Conservation (phyloP, 371 early-diverging fungal species). For the Capillidium heterosporum region DNA sequence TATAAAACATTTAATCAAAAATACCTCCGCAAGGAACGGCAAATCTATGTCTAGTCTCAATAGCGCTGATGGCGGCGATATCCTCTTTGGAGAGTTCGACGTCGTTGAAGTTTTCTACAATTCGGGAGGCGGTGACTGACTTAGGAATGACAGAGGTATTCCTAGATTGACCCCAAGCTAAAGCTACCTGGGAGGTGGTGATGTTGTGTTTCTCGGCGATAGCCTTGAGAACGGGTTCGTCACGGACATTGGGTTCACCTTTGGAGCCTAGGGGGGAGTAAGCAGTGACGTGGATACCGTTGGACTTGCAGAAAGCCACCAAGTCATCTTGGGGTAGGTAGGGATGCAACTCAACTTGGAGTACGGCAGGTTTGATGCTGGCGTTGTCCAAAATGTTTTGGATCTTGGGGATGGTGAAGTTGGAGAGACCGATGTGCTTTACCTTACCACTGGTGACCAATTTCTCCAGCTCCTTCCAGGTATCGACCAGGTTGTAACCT, state of each 20-base stretch:
- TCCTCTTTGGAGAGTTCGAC: constrained; percentile 29
- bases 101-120: constrained; percentile 28
- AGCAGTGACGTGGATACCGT: constrained; percentile 33
- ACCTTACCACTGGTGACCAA: constrained; percentile 21
- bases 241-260: constrained; percentile 19
- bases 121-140: constrained; percentile 20
- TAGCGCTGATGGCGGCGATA: constrained; percentile 16
- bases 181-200: constrained; percentile 24
- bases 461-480: constrained; percentile 23
- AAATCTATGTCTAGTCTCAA: neutral
- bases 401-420: constrained; percentile 26
- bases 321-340: constrained; percentile 35
- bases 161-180: constrained; percentile 25
- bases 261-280: constrained; percentile 39
- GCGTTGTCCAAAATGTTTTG: constrained; percentile 27
- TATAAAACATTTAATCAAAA: constrained; percentile 1
- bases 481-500: constrained; percentile 9
- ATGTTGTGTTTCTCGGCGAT: constrained; percentile 23
- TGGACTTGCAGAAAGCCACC: constrained; percentile 21
- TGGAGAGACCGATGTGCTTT: constrained; percentile 37
- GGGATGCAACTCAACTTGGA: constrained; percentile 51
- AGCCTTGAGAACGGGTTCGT: constrained; percentile 19
- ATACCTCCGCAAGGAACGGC: neutral
- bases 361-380: constrained; percentile 21
- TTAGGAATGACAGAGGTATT: constrained; percentile 33